Conservation (phyloP, 176 grass and related monocot species). For the Themeda triandra region DNA sequence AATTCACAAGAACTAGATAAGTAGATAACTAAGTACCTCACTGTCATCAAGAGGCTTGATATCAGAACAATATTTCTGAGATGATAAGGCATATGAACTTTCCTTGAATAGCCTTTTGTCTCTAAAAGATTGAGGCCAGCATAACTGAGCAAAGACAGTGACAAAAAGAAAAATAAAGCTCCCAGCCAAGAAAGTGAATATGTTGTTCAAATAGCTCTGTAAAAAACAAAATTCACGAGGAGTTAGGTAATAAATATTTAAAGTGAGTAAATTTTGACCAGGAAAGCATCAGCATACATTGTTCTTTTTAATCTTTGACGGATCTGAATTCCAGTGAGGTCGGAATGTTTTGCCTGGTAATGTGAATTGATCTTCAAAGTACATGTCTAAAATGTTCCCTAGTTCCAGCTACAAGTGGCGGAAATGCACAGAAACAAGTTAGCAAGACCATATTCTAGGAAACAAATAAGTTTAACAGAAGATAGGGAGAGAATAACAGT, state of each 20-base stretch:
- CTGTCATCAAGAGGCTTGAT: constrained; percentile 42
- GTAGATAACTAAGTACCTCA: constrained; percentile 41
- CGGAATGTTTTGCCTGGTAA: constrained; percentile 68
- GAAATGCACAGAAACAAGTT: constrained; percentile 2
- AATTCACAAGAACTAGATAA: neutral
- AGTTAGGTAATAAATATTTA: neutral
- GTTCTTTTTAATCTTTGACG: constrained; percentile 55
- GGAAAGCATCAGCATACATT: constrained; percentile 40
- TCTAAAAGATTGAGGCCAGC: constrained; percentile 43
- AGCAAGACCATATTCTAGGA: neutral
- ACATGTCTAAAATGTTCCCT: constrained; percentile 80
- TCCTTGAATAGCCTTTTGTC: constrained; percentile 36
- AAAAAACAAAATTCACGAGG: neutral
- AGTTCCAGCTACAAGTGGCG: constrained; percentile 55
- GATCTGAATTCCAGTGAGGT: constrained; percentile 44
- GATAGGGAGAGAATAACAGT: constrained; percentile 20
- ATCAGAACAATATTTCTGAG: constrained; percentile 43
- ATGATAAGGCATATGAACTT: constrained; percentile 37
- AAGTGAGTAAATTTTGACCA: neutral
- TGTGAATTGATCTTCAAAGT: constrained; percentile 91
- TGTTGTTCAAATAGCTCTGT: constrained; percentile 60
- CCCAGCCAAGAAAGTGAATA: constrained; percentile 55
- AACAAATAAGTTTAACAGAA: constrained; percentile 4
- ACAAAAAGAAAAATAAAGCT: constrained; percentile 58
- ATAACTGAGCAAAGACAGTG: constrained; percentile 48